Conservation (phyloP, 1,139 yeast genomes). For the Blastobotrys indianensis region DNA sequence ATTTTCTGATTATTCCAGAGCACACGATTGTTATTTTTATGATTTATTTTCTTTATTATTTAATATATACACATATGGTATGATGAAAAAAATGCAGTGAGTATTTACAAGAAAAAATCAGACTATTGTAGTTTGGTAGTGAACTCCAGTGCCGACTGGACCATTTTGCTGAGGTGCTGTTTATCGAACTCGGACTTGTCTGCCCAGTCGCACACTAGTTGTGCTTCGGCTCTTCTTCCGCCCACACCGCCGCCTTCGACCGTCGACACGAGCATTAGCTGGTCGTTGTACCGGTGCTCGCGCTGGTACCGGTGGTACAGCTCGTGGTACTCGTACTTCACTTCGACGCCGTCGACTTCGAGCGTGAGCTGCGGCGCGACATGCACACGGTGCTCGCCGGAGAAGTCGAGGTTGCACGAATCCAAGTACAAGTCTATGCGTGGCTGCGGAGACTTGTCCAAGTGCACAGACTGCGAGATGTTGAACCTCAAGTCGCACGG, state of each 20-base stretch:
- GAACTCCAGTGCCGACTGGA: too few species aligned
- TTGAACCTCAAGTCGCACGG: slow-evolving; percentile 44
- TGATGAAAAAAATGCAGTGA: too few species aligned
- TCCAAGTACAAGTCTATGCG: slow-evolving; percentile 38
- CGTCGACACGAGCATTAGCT: slow-evolving; percentile 42
- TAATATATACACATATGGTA: too few species aligned
- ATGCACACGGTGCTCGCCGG: slow-evolving; percentile 35
- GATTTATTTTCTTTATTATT: too few species aligned
- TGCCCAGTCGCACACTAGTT: slow-evolving; percentile 38
- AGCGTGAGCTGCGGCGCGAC: slow-evolving; percentile 40
- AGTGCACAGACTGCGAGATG: slow-evolving; percentile 34
- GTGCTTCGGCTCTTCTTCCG: slow-evolving; percentile 47
- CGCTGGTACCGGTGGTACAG: slow-evolving; percentile 42
- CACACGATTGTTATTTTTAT: too few species aligned
- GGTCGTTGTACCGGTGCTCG: slow-evolving; percentile 37
- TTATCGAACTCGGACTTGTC: too few species aligned
- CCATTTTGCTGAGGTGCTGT: too few species aligned
- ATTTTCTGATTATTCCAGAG: too few species aligned
- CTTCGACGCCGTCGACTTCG: slow-evolving; percentile 34
- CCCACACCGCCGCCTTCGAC: slow-evolving; percentile 55
- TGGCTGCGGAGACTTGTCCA: slow-evolving; percentile 30
- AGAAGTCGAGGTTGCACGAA: slow-evolving; percentile 39
- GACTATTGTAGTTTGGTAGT: too few species aligned
- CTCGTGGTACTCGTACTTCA: slow-evolving; percentile 42
- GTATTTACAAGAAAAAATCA: too few species aligned